Conservation (phyloP, 202 grass and related monocot genomes). For the Alloteropsis angusta region DNA sequence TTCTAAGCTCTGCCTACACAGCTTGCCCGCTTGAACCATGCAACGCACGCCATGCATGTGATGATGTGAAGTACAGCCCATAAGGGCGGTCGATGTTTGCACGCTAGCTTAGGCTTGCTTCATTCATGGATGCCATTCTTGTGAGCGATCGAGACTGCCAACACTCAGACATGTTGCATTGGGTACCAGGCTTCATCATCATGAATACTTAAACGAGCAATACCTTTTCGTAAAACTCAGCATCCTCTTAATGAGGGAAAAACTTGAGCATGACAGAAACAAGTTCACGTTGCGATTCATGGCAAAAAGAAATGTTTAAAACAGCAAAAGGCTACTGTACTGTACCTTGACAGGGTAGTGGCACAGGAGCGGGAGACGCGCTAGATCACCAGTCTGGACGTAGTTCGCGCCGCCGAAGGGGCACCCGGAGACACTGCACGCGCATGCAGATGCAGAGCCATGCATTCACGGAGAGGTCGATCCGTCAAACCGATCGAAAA, state of each 20-base stretch:
- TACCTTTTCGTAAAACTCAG: not conserved
- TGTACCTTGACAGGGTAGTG: constrained; percentile 97
- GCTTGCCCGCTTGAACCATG: constrained; percentile 7
- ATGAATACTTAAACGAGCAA: not conserved
- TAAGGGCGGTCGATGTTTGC: not conserved
- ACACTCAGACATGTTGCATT: not conserved
- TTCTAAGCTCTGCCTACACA: not conserved
- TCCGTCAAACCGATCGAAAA: not conserved
- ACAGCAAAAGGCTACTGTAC: too few relatives aligned
- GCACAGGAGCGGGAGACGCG: constrained; percentile 63
- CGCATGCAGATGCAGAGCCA: not conserved
- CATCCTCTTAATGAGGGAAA: not conserved
- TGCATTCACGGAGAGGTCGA: not conserved
- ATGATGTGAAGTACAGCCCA: not conserved
- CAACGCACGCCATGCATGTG: not conserved
- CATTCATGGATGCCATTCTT: not conserved
- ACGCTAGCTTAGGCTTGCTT: constrained; percentile 20
- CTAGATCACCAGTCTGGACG: constrained; percentile 57
- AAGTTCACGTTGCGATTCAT: not conserved
- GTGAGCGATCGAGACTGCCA: not conserved
- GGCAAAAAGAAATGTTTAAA: too few relatives aligned
- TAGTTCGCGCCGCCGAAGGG: constrained; percentile 39
- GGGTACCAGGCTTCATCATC: not conserved
- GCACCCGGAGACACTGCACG: constrained; percentile 45
- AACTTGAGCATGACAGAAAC: not conserved